Percentiles rank a stretch among this genome's conserved stretches.
Evolutionary conservation across 129 eudicot species (phyloP).

Genomic region (Logfia minima): DNA sequence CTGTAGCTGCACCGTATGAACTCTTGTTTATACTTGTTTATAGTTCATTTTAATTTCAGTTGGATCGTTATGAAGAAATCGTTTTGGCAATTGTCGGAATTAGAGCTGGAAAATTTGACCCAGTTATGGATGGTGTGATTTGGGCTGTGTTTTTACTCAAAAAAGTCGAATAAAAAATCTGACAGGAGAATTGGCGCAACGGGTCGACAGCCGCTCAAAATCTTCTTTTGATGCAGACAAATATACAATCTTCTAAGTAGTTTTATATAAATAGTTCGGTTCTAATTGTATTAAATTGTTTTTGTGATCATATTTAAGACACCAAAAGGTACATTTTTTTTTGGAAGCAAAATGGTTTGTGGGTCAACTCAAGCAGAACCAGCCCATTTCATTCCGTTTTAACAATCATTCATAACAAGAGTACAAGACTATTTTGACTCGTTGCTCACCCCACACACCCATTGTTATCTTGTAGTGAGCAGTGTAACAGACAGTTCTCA

Average conservation of each 20-base stretch:
- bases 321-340: neutral
- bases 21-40: neutral
- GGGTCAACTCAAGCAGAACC: neutral
- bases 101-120: neutral
- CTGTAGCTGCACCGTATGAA: constrained; percentile 40
- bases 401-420: neutral
- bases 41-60: neutral
- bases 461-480: neutral
- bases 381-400: neutral
- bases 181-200: neutral
- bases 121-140: neutral
- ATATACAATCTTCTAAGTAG: neutral
- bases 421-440: neutral
- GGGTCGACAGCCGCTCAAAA: neutral
- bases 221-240: neutral
- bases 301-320: neutral
- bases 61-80: neutral
- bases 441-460: neutral
- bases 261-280: neutral
- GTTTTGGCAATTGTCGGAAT: neutral
- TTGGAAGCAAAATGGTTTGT: neutral
- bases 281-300: neutral
- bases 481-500: neutral
- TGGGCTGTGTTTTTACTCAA: neutral
- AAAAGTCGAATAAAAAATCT: neutral